phyloP scores from a whole-genome alignment of 2,329 filamentous ascomycete species.

The Calonectria pauciramosa region DNA sequence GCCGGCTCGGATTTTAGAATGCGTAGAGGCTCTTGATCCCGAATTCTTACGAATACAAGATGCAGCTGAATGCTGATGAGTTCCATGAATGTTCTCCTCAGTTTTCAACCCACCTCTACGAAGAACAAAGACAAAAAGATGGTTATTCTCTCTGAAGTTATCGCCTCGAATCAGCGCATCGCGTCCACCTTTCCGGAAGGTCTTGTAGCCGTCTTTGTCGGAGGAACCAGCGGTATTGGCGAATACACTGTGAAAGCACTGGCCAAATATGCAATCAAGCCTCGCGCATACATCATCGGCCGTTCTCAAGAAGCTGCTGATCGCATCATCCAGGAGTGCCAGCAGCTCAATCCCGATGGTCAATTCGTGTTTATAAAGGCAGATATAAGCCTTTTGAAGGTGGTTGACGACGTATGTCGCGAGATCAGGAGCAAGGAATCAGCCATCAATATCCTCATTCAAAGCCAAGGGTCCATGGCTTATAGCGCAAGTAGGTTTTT shows the following conservation, averaged over 20 bases:
- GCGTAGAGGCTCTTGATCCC: not conserved
- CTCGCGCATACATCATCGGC: not conserved
- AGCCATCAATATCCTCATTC: not conserved
- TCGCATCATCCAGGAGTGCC: constrained; percentile 1
- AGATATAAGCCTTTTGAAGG: not conserved
- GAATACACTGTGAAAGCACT: constrained; percentile 1
- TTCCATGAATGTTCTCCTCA: not conserved
- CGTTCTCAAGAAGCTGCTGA: constrained; percentile 1
- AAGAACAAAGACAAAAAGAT: not conserved
- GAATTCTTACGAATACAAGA: not conserved
- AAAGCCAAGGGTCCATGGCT: constrained; percentile 5
- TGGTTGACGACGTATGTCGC: not conserved
- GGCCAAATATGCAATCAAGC: not conserved
- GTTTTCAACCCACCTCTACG: not conserved
- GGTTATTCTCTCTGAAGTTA: not conserved
- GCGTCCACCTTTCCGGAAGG: not conserved
- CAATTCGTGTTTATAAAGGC: not conserved
- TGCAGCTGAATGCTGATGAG: not conserved
- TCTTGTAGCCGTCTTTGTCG: not conserved
- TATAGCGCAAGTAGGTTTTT: not conserved
- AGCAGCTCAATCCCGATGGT: not conserved
- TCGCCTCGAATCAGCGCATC: not conserved
- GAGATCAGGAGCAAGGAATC: not conserved
- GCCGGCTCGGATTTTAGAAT: not conserved
- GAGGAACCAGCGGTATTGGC: not conserved